Conservation (phyloP, 2,329 filamentous ascomycete genomes). For the Westerdykella ornata region DNA sequence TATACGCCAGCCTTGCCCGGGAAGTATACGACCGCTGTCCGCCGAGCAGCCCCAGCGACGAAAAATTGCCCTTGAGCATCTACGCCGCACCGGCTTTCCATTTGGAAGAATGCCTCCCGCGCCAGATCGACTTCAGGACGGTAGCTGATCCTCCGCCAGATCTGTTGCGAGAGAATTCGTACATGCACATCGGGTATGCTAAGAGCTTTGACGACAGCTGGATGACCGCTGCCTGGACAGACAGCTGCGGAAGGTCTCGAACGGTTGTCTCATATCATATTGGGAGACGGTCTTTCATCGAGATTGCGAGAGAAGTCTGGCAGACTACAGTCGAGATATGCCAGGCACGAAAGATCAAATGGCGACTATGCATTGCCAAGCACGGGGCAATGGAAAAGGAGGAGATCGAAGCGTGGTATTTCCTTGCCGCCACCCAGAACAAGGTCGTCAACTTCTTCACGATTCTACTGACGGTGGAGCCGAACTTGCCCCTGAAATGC, state of each 20-base stretch:
- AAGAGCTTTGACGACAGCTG: constrained; percentile 69
- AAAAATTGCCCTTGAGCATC: constrained; percentile 43
- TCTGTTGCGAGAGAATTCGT: constrained; percentile 69
- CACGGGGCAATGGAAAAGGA: constrained; percentile 60
- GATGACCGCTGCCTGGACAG: constrained; percentile 75
- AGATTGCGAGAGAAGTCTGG: constrained; percentile 72
- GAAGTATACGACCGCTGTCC: constrained; percentile 73
- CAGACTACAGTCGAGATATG: constrained; percentile 68
- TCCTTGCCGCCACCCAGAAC: constrained; percentile 29
- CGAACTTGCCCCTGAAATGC: constrained; percentile 57
- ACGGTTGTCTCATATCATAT: constrained; percentile 68
- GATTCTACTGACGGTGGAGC: constrained; percentile 59
- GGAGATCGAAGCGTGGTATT: constrained; percentile 50
- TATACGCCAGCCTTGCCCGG: constrained; percentile 58
- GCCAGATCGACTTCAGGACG: constrained; percentile 69
- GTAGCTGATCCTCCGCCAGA: constrained; percentile 61
- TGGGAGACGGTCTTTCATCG: constrained; percentile 53
- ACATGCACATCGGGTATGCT: constrained; percentile 73
- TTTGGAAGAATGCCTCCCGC: constrained; percentile 63
- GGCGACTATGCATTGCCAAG: constrained; percentile 70
- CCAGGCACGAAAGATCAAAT: constrained; percentile 62
- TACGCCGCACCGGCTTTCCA: constrained; percentile 63
- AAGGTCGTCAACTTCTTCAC: constrained; percentile 30
- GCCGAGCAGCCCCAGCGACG: constrained; percentile 34
- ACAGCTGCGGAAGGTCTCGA: constrained; percentile 67